Evolutionary conservation across 345 rosid genomes (phyloP), one percentile per base, ranked within the genome.

Genomic region (Heritiera littoralis): DNA sequence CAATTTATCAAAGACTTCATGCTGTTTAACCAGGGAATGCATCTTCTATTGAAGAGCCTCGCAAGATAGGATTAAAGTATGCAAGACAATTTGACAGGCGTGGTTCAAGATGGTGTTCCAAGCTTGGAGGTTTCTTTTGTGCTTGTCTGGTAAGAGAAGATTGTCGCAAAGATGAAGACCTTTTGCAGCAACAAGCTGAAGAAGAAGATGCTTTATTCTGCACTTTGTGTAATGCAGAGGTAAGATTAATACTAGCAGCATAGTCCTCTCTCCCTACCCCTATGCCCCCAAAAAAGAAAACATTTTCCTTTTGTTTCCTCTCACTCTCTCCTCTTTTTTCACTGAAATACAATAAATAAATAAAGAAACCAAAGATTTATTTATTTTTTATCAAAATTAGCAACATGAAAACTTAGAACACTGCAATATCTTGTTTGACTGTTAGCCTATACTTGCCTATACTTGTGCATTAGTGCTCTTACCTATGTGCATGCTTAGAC

Each of bases 191-290:
- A 79, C 86, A 82, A 75, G 77, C 84, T n/a, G 88, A 86, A 66
- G 92, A 80, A 32, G 97, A 91, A 81, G 98, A 93, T 23, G 92
- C 92, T 78, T 52, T 93, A 59, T 92, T 93, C 87, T 95, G 99
- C 86, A 90, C 97, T 58, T 82, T 95, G 83, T 93, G 99, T 89
- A 91, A 93, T 87, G 97, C 96, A 23, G 98, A 91, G 93, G 97
- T 93, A 88, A 72, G 59, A 35, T 54, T 71, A n/a, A 72, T 45
- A 9, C 35, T 38, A 32, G 61, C 56, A 72, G 30, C 46, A 68
- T 32, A 71, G 59, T 71, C 75, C 66, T 48, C 17, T 15, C 63
- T 67, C 15, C 6, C 56, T 40, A 7, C 43, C 18, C 6, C 2
- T 18, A 12, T 13, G 0, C 38, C 59, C 40, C 11, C 3, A 30